Evolutionary conservation across 805 yeast genomes (phyloP).

Genomic region (Saccharomycopsis microspora): DNA sequence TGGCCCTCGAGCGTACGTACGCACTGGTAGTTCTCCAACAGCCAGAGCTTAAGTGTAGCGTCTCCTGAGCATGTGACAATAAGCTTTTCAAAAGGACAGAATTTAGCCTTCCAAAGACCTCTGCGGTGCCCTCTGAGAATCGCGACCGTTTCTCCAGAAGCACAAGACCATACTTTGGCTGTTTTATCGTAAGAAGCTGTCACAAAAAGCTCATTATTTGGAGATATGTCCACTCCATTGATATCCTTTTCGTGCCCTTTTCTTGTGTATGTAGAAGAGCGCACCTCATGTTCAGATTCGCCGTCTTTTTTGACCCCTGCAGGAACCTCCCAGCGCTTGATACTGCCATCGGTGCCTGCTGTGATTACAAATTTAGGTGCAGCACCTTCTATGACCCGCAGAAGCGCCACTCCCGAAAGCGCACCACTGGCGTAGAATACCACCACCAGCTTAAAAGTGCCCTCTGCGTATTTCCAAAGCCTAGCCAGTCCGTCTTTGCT

Average conservation of each 20-base stretch:
- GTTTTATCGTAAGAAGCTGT: conserved; percentile 92
- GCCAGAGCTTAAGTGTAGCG: conserved; percentile 85
- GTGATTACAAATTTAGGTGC: conserved; percentile 66
- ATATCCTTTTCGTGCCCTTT: conserved; percentile 96
- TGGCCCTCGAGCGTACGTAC: conserved; percentile 86
- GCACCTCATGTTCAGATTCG: background rate
- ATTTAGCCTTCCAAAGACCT: conserved; percentile 87
- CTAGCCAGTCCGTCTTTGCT: conserved; percentile 82
- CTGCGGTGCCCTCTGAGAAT: conserved; percentile 83
- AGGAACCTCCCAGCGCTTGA: conserved; percentile 78
- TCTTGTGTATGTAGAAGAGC: conserved; percentile 61
- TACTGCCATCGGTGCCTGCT: conserved; percentile 75
- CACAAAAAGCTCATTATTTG: conserved; percentile 79
- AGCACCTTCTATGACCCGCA: conserved; percentile 33
- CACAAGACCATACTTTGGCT: conserved; percentile 80
- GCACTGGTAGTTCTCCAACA: conserved; percentile 64
- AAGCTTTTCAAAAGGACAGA: conserved; percentile 68
- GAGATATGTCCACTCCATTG: conserved; percentile 81
- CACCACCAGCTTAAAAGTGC: conserved; percentile 23
- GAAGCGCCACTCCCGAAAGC: conserved; percentile 71
- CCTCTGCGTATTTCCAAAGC: conserved; percentile 61
- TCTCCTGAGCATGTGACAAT: conserved; percentile 87
- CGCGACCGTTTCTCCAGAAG: conserved; percentile 79
- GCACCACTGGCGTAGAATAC: conserved; percentile 68
- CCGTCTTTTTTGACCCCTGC: conserved; percentile 19